Evolutionary conservation across 495 filamentous ascomycete genomes (phyloP).

Genomic region (Aspergillus biplanus): DNA sequence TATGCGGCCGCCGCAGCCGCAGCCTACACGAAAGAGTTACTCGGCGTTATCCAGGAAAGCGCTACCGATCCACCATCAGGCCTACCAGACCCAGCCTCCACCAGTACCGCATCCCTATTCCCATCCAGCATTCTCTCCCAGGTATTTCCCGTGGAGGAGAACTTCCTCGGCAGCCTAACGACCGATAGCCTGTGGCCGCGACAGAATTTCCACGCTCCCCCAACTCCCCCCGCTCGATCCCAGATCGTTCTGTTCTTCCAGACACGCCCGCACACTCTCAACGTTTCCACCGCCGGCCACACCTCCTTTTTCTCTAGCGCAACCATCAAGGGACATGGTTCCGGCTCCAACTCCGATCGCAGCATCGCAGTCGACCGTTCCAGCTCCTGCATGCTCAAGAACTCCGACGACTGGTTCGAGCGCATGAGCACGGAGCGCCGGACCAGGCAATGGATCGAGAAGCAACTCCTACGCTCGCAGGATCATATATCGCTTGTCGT

Average conservation of each 20-base stretch:
- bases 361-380: background rate
- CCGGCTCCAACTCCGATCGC: background rate
- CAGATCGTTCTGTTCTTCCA: background rate
- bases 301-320: background rate
- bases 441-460: background rate
- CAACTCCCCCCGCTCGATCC: background rate
- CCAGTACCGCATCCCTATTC: background rate
- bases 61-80: background rate
- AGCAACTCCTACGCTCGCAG: background rate
- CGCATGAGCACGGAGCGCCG: background rate
- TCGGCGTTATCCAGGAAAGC: background rate
- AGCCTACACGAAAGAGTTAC: slow-evolving; percentile 6
- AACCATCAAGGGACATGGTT: background rate
- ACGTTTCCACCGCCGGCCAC: background rate
- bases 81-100: background rate
- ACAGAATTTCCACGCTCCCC: background rate
- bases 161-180: background rate
- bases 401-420: background rate
- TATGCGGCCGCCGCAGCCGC: slow-evolving; percentile 11
- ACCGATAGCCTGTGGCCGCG: background rate
- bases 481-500: background rate
- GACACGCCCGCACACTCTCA: background rate
- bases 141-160: background rate
- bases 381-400: background rate
- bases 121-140: background rate